Percentiles rank a stretch among this genome's conserved stretches.
Conservation (phyloP, 2,329 filamentous ascomycete species). For the Parasarocladium wereldwijsianum region DNA sequence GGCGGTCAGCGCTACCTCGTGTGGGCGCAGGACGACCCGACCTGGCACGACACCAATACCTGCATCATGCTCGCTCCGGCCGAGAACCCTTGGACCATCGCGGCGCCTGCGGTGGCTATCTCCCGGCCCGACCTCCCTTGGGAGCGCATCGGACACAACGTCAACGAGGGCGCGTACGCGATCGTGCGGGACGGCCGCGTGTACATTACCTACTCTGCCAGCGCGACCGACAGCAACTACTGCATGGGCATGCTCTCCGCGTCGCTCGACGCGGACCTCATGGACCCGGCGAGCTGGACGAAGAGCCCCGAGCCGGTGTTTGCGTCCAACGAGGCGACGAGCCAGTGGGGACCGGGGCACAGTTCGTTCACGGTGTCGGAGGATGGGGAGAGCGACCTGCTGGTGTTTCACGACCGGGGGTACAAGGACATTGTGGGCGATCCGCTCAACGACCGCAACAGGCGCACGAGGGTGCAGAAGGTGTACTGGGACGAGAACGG, state of each 20-base stretch:
- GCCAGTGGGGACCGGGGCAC: conserved; percentile 15
- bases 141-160: conserved; percentile 10
- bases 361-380: conserved; percentile 15
- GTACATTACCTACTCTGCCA: conserved; percentile 9
- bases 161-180: conserved; percentile 10
- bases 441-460: conserved; percentile 11
- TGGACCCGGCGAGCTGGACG: conserved; percentile 12
- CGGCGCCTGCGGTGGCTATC: conserved; percentile 9
- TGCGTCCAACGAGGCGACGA: conserved; percentile 12
- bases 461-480: conserved; percentile 15
- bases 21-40: conserved; percentile 16
- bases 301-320: conserved; percentile 14
- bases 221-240: conserved; percentile 14
- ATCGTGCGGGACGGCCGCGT: conserved; percentile 8
- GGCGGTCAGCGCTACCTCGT: conserved; percentile 14
- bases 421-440: conserved; percentile 15
- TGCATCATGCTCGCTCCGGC: conserved; percentile 12
- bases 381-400: conserved; percentile 13
- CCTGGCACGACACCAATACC: conserved; percentile 10
- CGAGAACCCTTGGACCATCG: conserved; percentile 14
- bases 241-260: conserved; percentile 14
- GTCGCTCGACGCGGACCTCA: conserved; percentile 9
- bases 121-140: conserved; percentile 8
- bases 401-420: conserved; percentile 13
- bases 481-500: conserved; percentile 15